Evolutionary conservation across 768 basidiomycete species (phyloP), one percentile per base, ranked within the genome.

Genomic region (Pisolithus tinctorius): DNA sequence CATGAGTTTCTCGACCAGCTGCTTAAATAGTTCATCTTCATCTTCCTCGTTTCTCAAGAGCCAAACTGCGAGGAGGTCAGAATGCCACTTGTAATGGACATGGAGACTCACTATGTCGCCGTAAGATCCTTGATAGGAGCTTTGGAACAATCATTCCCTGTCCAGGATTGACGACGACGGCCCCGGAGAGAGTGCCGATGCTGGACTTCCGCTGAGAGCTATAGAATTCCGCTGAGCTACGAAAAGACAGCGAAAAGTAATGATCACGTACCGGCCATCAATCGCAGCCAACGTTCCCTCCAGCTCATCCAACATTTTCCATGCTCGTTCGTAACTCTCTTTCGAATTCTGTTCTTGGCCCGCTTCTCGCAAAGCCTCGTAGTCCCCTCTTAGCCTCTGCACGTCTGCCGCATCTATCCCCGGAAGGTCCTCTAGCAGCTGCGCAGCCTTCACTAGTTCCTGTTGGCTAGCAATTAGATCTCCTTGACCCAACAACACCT

Each of bases 401-500:
- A 83, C 68, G 46, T 86, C 77, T 4, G 79, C 83, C 14, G 74
- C 72, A 57, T 87, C 85, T 8, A 79, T 71, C 2, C 79, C 79
- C 6, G 73, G 66, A 30, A 79, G 69, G 36, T 75, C 71, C 14
- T 73, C 65, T 45, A 83, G 60, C 8, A 79, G 55, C 49, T 63
- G 70, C 0, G 71, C 75, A 3, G 81, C 84, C 55, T 70, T 68
- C 23, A 71, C 67, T 13, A 95, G 70, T 17, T 71, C 75, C 17
- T 71, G 74, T 14, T 76, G 71, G 2, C 83, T 87, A 23, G 81
- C 79, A 6, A 79, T 74, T 4, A 85, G 59, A 37, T 75, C 71
- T 2, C 82, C 80, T 55, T 86, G 74, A 44, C 82, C 76, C 4
- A 92, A 64, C 43, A 84, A 74, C 2, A 95, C 72, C 55, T 93